Conservation (phyloP, 371 early-diverging fungal species). For the Apophysomyces ossiformis region DNA sequence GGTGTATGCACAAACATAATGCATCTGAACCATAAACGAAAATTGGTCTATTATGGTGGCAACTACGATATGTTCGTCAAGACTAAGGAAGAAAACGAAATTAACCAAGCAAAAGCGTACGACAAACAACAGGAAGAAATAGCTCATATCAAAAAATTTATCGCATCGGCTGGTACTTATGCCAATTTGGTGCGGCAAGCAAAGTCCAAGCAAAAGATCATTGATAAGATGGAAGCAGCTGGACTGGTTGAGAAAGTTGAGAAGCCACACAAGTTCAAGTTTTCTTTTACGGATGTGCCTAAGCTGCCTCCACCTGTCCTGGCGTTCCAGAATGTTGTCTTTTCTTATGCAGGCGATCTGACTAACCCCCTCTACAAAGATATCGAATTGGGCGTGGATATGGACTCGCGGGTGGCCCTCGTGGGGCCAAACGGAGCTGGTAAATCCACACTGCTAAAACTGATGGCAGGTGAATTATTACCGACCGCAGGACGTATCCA, state of each 20-base stretch:
- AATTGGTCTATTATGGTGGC: slow-evolving; percentile 95
- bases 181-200: slow-evolving; percentile 98
- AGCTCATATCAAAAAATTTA: slow-evolving; percentile 98
- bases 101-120: slow-evolving; percentile 97
- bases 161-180: slow-evolving; percentile 98
- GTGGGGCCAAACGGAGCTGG: slow-evolving; percentile 95
- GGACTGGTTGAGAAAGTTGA: slow-evolving; percentile 95
- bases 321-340: slow-evolving; percentile 90
- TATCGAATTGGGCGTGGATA: slow-evolving; percentile 93
- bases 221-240: slow-evolving; percentile 99
- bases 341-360: slow-evolving; percentile 87
- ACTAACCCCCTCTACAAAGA: slow-evolving; percentile 86
- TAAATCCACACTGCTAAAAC: slow-evolving; percentile 93
- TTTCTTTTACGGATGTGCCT: slow-evolving; percentile 85
- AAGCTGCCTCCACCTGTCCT: slow-evolving; percentile 98
- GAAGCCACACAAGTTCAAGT: slow-evolving; percentile 74
- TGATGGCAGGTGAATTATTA: slow-evolving; percentile 86
- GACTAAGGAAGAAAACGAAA: slow-evolving; percentile 92
- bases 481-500: slow-evolving; percentile 88
- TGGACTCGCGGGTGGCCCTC: slow-evolving; percentile 93
- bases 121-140: slow-evolving; percentile 98
- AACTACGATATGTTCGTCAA: slow-evolving; percentile 97
- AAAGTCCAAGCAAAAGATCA: slow-evolving; percentile 98
- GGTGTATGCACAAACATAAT: slow-evolving; percentile 97
- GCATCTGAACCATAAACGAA: slow-evolving; percentile 85